phyloP scores from a whole-genome alignment of 202 grass and related monocot species.

The Elaeis oleifera region DNA sequence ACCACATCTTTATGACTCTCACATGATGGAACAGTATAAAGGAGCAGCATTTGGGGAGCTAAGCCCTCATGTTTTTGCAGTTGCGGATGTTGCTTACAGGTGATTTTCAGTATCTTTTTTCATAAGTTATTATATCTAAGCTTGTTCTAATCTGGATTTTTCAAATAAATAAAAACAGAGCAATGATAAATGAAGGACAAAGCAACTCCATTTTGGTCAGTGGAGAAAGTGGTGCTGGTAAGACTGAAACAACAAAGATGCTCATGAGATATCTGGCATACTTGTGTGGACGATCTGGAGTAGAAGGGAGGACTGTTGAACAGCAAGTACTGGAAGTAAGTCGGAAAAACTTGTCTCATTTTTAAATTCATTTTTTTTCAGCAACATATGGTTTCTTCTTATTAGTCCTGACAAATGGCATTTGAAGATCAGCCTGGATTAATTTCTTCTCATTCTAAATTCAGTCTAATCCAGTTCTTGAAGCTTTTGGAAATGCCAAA shows the following conservation, averaged over 20 bases:
- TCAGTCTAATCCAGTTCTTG: slow-evolving; percentile 74
- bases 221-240: slow-evolving; percentile 24
- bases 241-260: slow-evolving; percentile 25
- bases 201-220: slow-evolving; percentile 24
- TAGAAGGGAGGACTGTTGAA: slow-evolving; percentile 23
- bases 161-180: slow-evolving; percentile 9
- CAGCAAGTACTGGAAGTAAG: slow-evolving; percentile 20
- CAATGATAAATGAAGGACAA: slow-evolving; percentile 23
- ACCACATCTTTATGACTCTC: slow-evolving; percentile 17
- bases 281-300: slow-evolving; percentile 19
- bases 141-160: not conserved
- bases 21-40: slow-evolving; percentile 25
- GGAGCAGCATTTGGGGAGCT: slow-evolving; percentile 20
- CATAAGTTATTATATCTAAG: not conserved
- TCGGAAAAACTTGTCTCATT: not conserved
- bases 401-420: not conserved
- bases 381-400: not conserved
- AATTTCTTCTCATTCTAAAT: not conserved
- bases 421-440: not conserved
- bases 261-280: slow-evolving; percentile 22
- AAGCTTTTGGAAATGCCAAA: slow-evolving; percentile 85
- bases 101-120: not conserved
- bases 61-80: slow-evolving; percentile 23
- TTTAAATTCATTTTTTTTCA: not conserved
- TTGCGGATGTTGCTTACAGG: slow-evolving; percentile 24